Conservation (phyloP, 106 monocot species). For the Chionographis japonica region DNA sequence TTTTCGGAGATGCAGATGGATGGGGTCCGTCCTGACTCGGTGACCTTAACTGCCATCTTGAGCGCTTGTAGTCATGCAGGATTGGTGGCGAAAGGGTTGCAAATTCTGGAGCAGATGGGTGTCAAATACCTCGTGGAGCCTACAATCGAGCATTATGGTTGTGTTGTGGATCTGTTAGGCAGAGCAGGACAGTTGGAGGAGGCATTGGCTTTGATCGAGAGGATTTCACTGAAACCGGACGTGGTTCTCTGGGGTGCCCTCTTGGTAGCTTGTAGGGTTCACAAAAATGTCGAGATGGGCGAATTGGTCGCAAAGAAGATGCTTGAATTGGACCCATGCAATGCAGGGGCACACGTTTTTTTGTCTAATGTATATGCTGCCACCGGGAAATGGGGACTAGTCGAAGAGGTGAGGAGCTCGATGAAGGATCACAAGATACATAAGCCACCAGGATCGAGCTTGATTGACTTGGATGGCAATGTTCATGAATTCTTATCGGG, state of each 20-base stretch:
- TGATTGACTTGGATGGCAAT: slow-evolving; percentile 37
- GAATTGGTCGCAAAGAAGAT: slow-evolving; percentile 60
- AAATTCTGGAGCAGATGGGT: slow-evolving; percentile 34
- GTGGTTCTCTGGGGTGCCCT: slow-evolving; percentile 62
- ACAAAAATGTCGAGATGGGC: slow-evolving; percentile 50
- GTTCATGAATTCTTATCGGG: slow-evolving; percentile 64
- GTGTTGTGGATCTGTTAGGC: slow-evolving; percentile 51
- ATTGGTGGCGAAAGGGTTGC: slow-evolving; percentile 37
- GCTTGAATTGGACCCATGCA: slow-evolving; percentile 50
- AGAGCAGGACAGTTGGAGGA: slow-evolving; percentile 45
- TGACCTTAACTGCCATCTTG: slow-evolving; percentile 41
- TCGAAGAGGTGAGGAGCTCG: slow-evolving; percentile 25
- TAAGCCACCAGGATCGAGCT: slow-evolving; percentile 65
- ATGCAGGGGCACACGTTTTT: slow-evolving; percentile 61
- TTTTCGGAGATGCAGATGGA: slow-evolving; percentile 36
- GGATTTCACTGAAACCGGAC: slow-evolving; percentile 35
- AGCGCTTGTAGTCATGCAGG: slow-evolving; percentile 61
- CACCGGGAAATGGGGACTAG: slow-evolving; percentile 35
- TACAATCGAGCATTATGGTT: slow-evolving; percentile 73
- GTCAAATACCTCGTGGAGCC: slow-evolving; percentile 20
- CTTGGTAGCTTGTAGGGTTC: slow-evolving; percentile 53
- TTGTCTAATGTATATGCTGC: slow-evolving; percentile 62
- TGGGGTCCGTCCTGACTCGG: slow-evolving; percentile 43
- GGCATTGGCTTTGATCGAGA: slow-evolving; percentile 40
- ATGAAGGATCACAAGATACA: slow-evolving; percentile 43